These are phyloP conservation scores for Fusarium xylarioides DNA, from an alignment of 2,329 filamentous ascomycete species.

Conservation along the genomic window DNA sequence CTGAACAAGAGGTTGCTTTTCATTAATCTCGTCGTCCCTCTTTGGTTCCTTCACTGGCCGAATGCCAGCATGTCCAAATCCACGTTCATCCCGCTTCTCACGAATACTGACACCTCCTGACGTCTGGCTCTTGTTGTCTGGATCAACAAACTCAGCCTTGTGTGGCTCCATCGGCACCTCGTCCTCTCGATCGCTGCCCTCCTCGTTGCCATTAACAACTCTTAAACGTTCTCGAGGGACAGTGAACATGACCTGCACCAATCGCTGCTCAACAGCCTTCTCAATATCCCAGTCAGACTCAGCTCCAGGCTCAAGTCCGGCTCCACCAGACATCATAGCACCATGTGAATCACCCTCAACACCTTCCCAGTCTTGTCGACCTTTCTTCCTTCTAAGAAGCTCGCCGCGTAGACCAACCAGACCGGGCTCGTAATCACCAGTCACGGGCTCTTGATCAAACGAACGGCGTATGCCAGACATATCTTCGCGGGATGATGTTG, in stretches of 20 bases:
- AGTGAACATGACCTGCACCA: slow-evolving; percentile 91
- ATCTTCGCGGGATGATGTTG: slow-evolving; percentile 42
- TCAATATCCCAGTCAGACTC: slow-evolving; percentile 84
- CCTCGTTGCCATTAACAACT: slow-evolving; percentile 84
- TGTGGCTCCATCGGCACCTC: slow-evolving; percentile 44
- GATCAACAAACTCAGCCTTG: slow-evolving; percentile 54
- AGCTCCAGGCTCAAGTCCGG: slow-evolving; percentile 44
- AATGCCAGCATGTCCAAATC: not conserved
- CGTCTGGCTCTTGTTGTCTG: slow-evolving; percentile 43
- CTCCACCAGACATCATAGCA: slow-evolving; percentile 44
- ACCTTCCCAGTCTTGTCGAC: slow-evolving; percentile 63
- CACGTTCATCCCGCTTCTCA: slow-evolving; percentile 10
- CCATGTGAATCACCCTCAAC: slow-evolving; percentile 21
- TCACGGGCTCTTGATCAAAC: slow-evolving; percentile 46
- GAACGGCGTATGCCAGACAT: slow-evolving; percentile 45
- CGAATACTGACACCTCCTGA: slow-evolving; percentile 18
- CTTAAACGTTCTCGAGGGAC: slow-evolving; percentile 86
- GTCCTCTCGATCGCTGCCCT: slow-evolving; percentile 44
- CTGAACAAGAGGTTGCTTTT: slow-evolving; percentile 22
- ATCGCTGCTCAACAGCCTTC: slow-evolving; percentile 72
- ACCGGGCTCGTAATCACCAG: slow-evolving; percentile 56
- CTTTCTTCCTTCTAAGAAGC: slow-evolving; percentile 64
- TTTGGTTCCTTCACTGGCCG: not conserved
- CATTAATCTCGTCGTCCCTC: slow-evolving; percentile 9
- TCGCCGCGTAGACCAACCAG: slow-evolving; percentile 57